Percentiles rank a stretch among this genome's conserved stretches.
phyloP scores from a whole-genome alignment of 129 eudicot genomes.

The Oenanthe sinensis region DNA sequence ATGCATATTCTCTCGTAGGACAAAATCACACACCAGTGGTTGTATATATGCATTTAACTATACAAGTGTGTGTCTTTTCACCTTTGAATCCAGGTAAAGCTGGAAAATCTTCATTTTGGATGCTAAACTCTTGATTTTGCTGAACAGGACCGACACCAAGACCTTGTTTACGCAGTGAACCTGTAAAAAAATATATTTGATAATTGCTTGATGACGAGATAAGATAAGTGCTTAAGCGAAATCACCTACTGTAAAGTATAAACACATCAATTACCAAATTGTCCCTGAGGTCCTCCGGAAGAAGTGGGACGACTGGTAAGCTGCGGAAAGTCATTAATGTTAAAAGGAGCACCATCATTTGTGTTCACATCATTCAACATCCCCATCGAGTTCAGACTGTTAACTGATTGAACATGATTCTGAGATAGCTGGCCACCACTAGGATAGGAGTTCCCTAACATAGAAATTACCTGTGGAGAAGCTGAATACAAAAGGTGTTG shows the following conservation, averaged over 20 bases:
- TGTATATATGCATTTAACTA: background rate
- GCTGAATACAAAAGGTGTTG: conserved; percentile 45
- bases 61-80: conserved; percentile 12
- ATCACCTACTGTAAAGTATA: background rate
- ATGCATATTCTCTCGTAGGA: background rate
- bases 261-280: conserved; percentile 42
- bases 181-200: conserved; percentile 26
- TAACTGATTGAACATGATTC: conserved; percentile 58
- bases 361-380: conserved; percentile 72
- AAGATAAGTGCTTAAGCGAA: background rate
- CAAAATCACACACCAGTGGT: background rate
- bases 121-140: conserved; percentile 95
- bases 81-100: conserved; percentile 95
- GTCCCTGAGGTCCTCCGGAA: conserved; percentile 93
- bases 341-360: conserved; percentile 80
- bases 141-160: conserved; percentile 85
- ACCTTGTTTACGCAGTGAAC: conserved; percentile 92
- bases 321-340: conserved; percentile 88
- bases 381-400: conserved; percentile 64
- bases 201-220: background rate
- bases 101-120: conserved; percentile 98
- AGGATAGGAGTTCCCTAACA: conserved; percentile 91
- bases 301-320: conserved; percentile 84
- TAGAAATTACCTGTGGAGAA: conserved; percentile 84
- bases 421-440: conserved; percentile 77